Percentiles rank a stretch among this genome's conserved stretches.
These are phyloP conservation scores for Globisporangium heterothallicum DNA, from an alignment of 352 stramenopile genomes.

Conservation along the genomic window DNA sequence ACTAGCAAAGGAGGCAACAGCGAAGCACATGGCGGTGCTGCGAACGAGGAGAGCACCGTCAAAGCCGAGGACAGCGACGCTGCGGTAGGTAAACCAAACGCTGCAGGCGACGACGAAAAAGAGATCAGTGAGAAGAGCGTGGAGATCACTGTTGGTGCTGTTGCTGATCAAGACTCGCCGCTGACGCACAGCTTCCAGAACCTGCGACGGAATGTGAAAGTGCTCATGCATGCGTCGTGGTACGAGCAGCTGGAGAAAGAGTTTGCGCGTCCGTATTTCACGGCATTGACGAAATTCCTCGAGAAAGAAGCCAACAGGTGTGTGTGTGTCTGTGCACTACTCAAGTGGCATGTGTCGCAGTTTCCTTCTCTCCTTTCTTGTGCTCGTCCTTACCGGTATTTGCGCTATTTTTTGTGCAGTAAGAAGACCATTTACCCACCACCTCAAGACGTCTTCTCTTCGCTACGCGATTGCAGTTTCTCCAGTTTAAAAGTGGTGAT, in stretches of 20 bases:
- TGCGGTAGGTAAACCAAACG: too few species aligned
- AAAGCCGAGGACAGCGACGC: too few species aligned
- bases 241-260: conserved; percentile 49
- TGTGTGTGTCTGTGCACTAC: background rate
- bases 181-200: conserved; percentile 30
- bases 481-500: conserved; percentile 90
- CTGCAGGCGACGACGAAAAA: background rate
- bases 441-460: conserved; percentile 80
- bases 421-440: conserved; percentile 87
- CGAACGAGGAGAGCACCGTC: too few species aligned
- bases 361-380: background rate
- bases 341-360: too few species aligned
- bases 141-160: background rate
- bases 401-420: conserved; percentile 6
- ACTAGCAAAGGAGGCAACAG: background rate
- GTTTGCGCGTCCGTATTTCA: conserved; percentile 42
- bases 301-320: conserved; percentile 39
- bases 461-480: conserved; percentile 87
- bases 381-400: too few species aligned
- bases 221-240: conserved; percentile 54
- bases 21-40: too few species aligned
- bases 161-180: conserved; percentile 2
- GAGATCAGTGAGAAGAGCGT: background rate
- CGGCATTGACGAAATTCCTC: conserved; percentile 40
- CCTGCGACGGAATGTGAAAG: conserved; percentile 25